phyloP scores from a whole-genome alignment of 306 rosid genomes.

The Argentina anserina region DNA sequence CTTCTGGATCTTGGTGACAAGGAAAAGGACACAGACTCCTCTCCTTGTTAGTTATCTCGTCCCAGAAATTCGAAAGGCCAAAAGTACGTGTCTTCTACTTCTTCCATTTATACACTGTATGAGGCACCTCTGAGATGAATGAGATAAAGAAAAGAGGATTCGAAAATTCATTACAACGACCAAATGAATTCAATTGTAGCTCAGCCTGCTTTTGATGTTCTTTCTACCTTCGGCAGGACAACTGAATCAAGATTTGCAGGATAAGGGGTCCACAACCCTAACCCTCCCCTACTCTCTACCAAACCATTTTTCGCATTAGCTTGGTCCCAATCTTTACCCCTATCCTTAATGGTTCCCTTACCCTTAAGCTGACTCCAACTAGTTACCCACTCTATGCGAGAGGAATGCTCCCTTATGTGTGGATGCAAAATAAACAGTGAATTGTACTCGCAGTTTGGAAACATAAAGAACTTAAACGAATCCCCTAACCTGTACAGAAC shows the following conservation, averaged over 20 bases:
- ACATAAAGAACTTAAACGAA: conserved; percentile 68
- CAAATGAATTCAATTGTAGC: conserved; percentile 18
- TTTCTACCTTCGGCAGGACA: conserved; percentile 61
- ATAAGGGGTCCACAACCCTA: conserved; percentile 89
- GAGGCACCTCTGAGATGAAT: not conserved
- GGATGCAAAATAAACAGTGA: conserved; percentile 95
- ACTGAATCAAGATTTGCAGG: conserved; percentile 69
- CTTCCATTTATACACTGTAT: not conserved
- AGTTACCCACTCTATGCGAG: conserved; percentile 96
- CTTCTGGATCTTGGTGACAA: not conserved
- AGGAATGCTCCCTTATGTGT: conserved; percentile 97
- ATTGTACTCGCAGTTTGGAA: conserved; percentile 92
- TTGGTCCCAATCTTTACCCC: conserved; percentile 63
- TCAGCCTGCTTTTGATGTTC: conserved; percentile 96
- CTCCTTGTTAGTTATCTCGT: not conserved
- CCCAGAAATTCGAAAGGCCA: not conserved
- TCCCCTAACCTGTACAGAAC: conserved; percentile 77
- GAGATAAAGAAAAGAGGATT: conserved; percentile 9
- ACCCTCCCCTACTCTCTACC: conserved; percentile 83
- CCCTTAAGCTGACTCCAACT: conserved; percentile 65
- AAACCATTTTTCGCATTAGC: conserved; percentile 46
- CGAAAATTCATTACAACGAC: not conserved
- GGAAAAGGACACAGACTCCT: not conserved
- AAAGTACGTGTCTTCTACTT: not conserved
- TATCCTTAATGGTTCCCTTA: conserved; percentile 22